Conservation (phyloP, 2,329 filamentous ascomycete genomes). For the Fusarium coffeatum region DNA sequence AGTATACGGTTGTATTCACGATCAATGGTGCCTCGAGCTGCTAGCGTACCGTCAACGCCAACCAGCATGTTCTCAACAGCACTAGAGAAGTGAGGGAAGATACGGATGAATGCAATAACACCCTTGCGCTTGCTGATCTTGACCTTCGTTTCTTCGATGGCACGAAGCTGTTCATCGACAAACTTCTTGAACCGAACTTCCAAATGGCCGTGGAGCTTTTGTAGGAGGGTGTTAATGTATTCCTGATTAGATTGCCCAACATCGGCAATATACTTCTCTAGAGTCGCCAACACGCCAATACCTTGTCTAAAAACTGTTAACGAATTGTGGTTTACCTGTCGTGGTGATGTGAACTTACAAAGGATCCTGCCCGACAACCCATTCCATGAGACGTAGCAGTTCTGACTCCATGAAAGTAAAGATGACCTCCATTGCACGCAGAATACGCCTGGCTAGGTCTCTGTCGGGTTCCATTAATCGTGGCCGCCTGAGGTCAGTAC, state of each 20-base stretch:
- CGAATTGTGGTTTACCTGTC: not conserved
- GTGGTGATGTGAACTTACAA: conserved; percentile 67
- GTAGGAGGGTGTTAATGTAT: conserved; percentile 81
- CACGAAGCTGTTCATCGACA: conserved; percentile 92
- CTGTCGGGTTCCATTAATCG: conserved; percentile 90
- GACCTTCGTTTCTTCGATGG: conserved; percentile 97
- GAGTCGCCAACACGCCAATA: conserved; percentile 82
- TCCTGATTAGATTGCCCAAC: conserved; percentile 94
- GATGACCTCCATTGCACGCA: conserved; percentile 88
- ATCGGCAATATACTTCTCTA: conserved; percentile 82
- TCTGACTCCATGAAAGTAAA: conserved; percentile 86
- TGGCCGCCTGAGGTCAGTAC: conserved; percentile 77
- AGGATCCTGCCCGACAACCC: conserved; percentile 83
- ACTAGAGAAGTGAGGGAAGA: conserved; percentile 87
- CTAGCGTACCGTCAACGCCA: conserved; percentile 65
- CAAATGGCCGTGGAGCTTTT: conserved; percentile 81
- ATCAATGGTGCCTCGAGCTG: conserved; percentile 82
- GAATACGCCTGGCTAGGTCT: conserved; percentile 83
- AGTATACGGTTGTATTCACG: conserved; percentile 89
- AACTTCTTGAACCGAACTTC: conserved; percentile 85
- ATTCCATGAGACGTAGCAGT: conserved; percentile 82
- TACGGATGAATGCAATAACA: conserved; percentile 93
- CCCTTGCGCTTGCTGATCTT: conserved; percentile 99
- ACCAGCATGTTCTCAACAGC: conserved; percentile 87
- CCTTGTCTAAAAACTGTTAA: conserved; percentile 75